Evolutionary conservation across 2,329 filamentous ascomycete species (phyloP).

Genomic region (Colletotrichum shisoi): DNA sequence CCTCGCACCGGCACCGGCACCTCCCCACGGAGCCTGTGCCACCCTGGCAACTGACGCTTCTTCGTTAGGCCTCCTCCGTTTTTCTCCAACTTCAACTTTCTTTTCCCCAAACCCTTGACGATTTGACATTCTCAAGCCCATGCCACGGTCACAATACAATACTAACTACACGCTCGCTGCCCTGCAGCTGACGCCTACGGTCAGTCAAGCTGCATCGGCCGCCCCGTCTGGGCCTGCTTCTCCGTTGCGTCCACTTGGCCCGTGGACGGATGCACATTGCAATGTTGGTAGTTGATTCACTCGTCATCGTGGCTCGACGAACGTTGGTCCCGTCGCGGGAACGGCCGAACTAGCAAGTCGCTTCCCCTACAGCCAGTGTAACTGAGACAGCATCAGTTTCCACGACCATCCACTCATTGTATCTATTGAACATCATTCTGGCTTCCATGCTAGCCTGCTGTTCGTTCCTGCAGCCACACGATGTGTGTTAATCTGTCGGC

Average conservation of each 20-base stretch:
- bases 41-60: slow-evolving; percentile 12
- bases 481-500: slow-evolving; percentile 1
- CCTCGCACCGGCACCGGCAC: slow-evolving; percentile 17
- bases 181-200: slow-evolving; percentile 20
- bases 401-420: slow-evolving; percentile 5
- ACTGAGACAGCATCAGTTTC: background rate
- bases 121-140: slow-evolving; percentile 1
- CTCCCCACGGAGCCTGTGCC: slow-evolving; percentile 14
- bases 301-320: slow-evolving; percentile 1
- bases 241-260: background rate
- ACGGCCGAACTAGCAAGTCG: slow-evolving; percentile 13
- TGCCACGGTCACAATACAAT: slow-evolving; percentile 10
- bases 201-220: slow-evolving; percentile 15
- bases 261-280: background rate
- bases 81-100: slow-evolving; percentile 26
- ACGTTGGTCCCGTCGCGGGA: slow-evolving; percentile 5
- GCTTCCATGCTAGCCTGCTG: slow-evolving; percentile 12
- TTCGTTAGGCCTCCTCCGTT: slow-evolving; percentile 8
- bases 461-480: slow-evolving; percentile 14
- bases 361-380: slow-evolving; percentile 18
- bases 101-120: slow-evolving; percentile 7
- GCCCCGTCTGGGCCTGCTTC: slow-evolving; percentile 14
- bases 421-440: background rate
- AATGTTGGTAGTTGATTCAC: slow-evolving; percentile 19
- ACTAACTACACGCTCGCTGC: background rate